A percentile compares a stretch with the other conserved stretches of the same genome.
phyloP scores from a whole-genome alignment of 768 basidiomycete genomes.

The Leccinum fibrillosum region DNA sequence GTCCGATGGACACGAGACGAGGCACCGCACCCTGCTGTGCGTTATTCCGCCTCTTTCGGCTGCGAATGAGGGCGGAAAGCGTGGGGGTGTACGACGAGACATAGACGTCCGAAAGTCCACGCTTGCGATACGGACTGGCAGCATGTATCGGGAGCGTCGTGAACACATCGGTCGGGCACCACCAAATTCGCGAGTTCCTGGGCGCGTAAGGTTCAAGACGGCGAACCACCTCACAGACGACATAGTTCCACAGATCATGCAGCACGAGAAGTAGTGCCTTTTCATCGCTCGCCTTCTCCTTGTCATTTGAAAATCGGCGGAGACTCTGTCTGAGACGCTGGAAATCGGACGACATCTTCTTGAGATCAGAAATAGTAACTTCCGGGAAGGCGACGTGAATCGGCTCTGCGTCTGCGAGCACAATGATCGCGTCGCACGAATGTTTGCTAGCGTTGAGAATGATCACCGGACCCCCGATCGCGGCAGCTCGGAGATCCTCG shows the following conservation, averaged over 20 bases:
- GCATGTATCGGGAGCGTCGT: slow-evolving; percentile 30
- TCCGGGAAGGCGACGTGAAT: slow-evolving; percentile 12
- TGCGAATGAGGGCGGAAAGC: slow-evolving; percentile 24
- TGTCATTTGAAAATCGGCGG: neutral
- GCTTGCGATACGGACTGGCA: slow-evolving; percentile 15
- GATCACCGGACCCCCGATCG: slow-evolving; percentile 29
- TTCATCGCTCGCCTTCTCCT: slow-evolving; percentile 1
- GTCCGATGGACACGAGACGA: slow-evolving; percentile 18
- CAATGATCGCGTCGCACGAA: slow-evolving; percentile 20
- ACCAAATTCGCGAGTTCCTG: slow-evolving; percentile 24
- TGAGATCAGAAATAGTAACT: slow-evolving; percentile 4
- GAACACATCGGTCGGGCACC: slow-evolving; percentile 28
- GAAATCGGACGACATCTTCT: slow-evolving; percentile 4
- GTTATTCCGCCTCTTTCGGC: slow-evolving; percentile 1
- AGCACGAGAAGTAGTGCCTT: slow-evolving; percentile 7
- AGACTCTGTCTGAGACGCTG: neutral
- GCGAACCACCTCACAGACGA: slow-evolving; percentile 20
- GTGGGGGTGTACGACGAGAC: slow-evolving; percentile 33
- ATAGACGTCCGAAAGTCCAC: slow-evolving; percentile 23
- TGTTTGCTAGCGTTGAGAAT: slow-evolving; percentile 29
- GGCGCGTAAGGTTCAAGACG: slow-evolving; percentile 11
- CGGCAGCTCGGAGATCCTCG: slow-evolving; percentile 16
- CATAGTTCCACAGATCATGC: slow-evolving; percentile 19
- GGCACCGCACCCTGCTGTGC: neutral
- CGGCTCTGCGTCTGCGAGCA: slow-evolving; percentile 9